phyloP scores from a whole-genome alignment of 306 rosid genomes.

The Begonia peltatifolia region DNA sequence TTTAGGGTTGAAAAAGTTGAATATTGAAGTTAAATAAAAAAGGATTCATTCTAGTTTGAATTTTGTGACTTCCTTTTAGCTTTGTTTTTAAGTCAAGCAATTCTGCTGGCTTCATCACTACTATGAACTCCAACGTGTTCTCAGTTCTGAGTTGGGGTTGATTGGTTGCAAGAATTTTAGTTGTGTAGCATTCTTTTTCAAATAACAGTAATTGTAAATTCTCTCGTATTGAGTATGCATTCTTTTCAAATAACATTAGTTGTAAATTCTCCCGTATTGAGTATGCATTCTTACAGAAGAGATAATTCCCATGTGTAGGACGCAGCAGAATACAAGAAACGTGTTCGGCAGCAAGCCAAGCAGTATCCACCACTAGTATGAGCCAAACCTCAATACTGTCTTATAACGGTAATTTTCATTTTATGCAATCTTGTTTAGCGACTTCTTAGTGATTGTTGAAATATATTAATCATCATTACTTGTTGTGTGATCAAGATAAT shows the following conservation, averaged over 20 bases:
- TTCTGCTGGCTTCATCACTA: not conserved
- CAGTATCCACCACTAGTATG: slow-evolving; percentile 73
- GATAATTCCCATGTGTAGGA: slow-evolving; percentile 35
- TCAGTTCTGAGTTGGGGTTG: not conserved
- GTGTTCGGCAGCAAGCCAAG: slow-evolving; percentile 85
- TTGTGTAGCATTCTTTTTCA: too few species aligned
- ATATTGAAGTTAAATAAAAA: too few species aligned
- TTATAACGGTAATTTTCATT: slow-evolving; percentile 23
- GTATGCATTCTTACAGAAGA: not conserved
- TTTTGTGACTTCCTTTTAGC: not conserved
- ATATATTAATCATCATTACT: not conserved
- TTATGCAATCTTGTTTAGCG: not conserved
- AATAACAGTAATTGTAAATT: too few species aligned
- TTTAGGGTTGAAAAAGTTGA: too few species aligned
- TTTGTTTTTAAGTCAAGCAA: not conserved
- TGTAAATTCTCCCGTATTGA: too few species aligned
- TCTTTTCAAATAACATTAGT: too few species aligned
- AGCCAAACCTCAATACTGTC: slow-evolving; percentile 19
- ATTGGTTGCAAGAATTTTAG: not conserved
- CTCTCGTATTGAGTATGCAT: not conserved
- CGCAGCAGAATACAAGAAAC: slow-evolving; percentile 58
- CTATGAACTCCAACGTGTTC: too few species aligned
- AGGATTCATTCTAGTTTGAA: too few species aligned
- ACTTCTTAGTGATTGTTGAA: not conserved
- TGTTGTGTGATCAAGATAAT: too few species aligned